Percentiles rank a stretch among this genome's conserved stretches.
Conservation (phyloP, 2,329 filamentous ascomycete species). For the Paecilomyces fulvus region DNA sequence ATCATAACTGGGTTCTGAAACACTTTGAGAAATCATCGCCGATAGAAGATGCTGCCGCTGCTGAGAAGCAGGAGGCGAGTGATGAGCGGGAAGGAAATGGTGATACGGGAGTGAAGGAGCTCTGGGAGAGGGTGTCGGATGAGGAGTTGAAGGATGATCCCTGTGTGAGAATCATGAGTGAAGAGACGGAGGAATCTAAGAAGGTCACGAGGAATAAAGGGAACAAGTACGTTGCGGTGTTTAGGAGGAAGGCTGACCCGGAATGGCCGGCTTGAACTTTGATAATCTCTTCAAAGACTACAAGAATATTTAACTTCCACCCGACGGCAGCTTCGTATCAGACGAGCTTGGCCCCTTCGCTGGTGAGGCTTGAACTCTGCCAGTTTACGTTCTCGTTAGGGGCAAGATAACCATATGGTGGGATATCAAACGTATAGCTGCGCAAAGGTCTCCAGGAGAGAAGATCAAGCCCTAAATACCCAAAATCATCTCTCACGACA, state of each 20-base stretch:
- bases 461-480: background rate
- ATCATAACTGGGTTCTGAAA: slow-evolving; percentile 87
- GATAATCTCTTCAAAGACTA: background rate
- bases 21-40: slow-evolving; percentile 56
- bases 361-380: background rate
- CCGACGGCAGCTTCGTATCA: background rate
- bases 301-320: background rate
- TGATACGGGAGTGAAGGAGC: slow-evolving; percentile 50
- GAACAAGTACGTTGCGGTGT: slow-evolving; percentile 83
- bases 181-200: slow-evolving; percentile 92
- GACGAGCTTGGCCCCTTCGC: background rate
- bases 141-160: slow-evolving; percentile 45
- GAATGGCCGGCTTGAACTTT: slow-evolving; percentile 47
- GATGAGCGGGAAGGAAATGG: slow-evolving; percentile 58
- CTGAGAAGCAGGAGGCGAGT: slow-evolving; percentile 81
- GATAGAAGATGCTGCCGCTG: slow-evolving; percentile 46
- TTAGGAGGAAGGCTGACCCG: slow-evolving; percentile 70
- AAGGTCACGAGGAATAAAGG: slow-evolving; percentile 90
- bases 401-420: background rate
- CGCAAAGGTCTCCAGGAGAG: background rate
- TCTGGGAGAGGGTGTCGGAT: slow-evolving; percentile 65
- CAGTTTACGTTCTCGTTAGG: background rate
- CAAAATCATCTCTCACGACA: background rate
- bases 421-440: background rate
- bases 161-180: slow-evolving; percentile 56